Evolutionary conservation across 768 basidiomycete genomes (phyloP), one percentile per base, ranked within the genome.

Genomic region (Psilocybe subaeruginosa): DNA sequence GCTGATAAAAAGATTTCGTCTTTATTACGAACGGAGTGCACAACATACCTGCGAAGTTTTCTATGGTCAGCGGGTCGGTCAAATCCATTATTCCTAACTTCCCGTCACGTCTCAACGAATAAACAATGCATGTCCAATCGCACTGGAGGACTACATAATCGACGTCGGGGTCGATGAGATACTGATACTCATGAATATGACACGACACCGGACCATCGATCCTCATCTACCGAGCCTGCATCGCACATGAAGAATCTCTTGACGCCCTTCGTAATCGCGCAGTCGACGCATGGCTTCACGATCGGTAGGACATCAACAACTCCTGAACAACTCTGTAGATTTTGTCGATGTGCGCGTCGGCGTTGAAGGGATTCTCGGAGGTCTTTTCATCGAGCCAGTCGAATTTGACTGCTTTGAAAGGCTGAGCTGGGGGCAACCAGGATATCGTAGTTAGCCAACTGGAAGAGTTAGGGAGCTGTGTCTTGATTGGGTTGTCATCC

Each of bases 271-370:
- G 50, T 33, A 9, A 66, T 53, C 2, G 72, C 70, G 17, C 68
- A 47, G 14, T 75, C 72, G 56, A 76, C 67, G 56, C 74, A 75
- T 3, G 70, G 64, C 47, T 70, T 71, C 60, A 73, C 62, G n/a
- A 56, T 35, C 3, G 56, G 43, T 29, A 67, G 62, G 9, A 58
- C 30, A 46, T 73, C 69, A 17, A 54, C 5, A 6, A 66, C 47
- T 1, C 30, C 7, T 57, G 64, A 7, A 63, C 63, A 2, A 74
- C 57, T 19, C 74, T 55, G 58, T 67, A 69, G 9, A 68, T 27
- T n/a, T 69, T 66, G 37, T 71, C 66, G 43, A 70, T 68, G 23
- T 53, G 19, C 14, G 62, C 3, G 27, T 65, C 66, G 9, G 60
- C 64, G 0, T 67, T 62, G 64, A 76, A 78, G 1, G 73, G 69